A percentile compares a stretch with the other conserved stretches of the same genome.
phyloP scores from a whole-genome alignment of 805 yeast genomes.

The Candida verbasci region DNA sequence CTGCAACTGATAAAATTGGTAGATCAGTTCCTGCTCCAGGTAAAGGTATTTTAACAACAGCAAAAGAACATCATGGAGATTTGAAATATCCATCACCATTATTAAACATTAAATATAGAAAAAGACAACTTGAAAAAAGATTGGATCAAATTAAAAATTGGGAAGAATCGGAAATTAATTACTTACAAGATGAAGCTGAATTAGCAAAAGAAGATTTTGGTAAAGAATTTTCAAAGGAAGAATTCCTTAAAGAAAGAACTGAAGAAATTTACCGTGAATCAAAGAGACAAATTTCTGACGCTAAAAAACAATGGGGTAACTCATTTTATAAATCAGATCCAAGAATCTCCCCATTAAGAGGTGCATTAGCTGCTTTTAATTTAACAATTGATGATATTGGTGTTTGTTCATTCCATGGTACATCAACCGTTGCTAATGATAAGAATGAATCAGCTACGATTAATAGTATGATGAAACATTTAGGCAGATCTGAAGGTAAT shows the following conservation, averaged over 20 bases:
- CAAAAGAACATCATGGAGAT: slow-evolving; percentile 84
- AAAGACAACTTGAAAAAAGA: slow-evolving; percentile 83
- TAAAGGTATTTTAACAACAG: slow-evolving; percentile 97
- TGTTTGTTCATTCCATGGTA: slow-evolving; percentile 98
- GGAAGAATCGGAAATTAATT: slow-evolving; percentile 77
- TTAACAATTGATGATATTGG: slow-evolving; percentile 92
- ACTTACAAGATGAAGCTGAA: slow-evolving; percentile 66
- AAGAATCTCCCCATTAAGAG: slow-evolving; percentile 94
- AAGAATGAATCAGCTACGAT: slow-evolving; percentile 95
- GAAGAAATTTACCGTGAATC: slow-evolving; percentile 87
- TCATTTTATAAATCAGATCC: slow-evolving; percentile 88
- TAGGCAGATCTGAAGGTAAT: slow-evolving; percentile 97
- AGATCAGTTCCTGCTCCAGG: slow-evolving; percentile 99
- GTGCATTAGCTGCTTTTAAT: slow-evolving; percentile 91
- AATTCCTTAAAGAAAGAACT: slow-evolving; percentile 73
- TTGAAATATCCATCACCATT: slow-evolving; percentile 75
- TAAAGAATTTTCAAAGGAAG: slow-evolving; percentile 38
- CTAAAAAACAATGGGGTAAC: slow-evolving; percentile 93
- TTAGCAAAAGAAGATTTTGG: slow-evolving; percentile 50
- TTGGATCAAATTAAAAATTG: slow-evolving; percentile 72
- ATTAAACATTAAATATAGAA: slow-evolving; percentile 88
- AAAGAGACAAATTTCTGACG: slow-evolving; percentile 75
- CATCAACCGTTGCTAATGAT: slow-evolving; percentile 97
- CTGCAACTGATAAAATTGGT: slow-evolving; percentile 98
- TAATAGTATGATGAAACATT: slow-evolving; percentile 87